These are phyloP conservation scores for Hansenula anomala DNA, from an alignment of 1,139 yeast species.

Conservation along the genomic window DNA sequence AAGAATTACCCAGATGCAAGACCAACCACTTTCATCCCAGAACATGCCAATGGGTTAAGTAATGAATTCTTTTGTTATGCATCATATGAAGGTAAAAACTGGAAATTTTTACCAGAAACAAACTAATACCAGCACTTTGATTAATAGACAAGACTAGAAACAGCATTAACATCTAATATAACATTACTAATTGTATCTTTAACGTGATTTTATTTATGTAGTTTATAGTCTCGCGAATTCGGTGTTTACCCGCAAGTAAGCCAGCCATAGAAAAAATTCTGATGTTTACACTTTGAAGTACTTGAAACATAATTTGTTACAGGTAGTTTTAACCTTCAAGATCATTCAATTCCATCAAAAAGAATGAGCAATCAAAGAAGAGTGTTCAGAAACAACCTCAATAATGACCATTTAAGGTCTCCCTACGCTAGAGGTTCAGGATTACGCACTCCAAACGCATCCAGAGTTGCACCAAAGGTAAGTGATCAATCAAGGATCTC, in stretches of 20 bases:
- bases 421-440: conserved; percentile 2
- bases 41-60: conserved; percentile 79
- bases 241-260: background rate
- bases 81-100: conserved; percentile 52
- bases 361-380: background rate
- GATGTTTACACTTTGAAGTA: too few species aligned
- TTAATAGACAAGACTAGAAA: too few species aligned
- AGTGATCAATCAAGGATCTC: too few species aligned
- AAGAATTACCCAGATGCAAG: conserved; percentile 60
- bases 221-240: background rate
- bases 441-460: conserved; percentile 1
- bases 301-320: background rate
- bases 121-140: too few species aligned
- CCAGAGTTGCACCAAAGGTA: conserved; percentile 4
- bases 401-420: conserved; percentile 2
- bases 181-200: too few species aligned
- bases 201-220: background rate
- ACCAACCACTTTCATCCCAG: conserved; percentile 67
- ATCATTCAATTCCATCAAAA: too few species aligned
- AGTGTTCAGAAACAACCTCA: background rate
- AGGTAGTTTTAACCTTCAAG: background rate
- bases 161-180: too few species aligned
- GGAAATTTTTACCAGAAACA: conserved; percentile 34
- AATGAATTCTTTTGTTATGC: conserved; percentile 89
- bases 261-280: too few species aligned